phyloP scores from a whole-genome alignment of 2,329 filamentous ascomycete species.

The Zymoseptoria pseudotritici region DNA sequence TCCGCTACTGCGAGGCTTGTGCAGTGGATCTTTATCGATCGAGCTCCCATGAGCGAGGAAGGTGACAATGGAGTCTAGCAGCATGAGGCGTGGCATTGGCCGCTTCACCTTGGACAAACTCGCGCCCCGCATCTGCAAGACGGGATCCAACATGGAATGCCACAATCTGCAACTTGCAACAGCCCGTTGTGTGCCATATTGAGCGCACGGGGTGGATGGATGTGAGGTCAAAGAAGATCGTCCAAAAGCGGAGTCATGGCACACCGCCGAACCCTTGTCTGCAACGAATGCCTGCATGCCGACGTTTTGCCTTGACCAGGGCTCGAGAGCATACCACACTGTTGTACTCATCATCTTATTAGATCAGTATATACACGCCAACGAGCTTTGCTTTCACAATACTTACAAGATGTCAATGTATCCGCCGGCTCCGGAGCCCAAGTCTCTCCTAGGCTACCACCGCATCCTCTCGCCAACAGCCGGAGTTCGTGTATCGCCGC shows the following conservation, averaged over 20 bases:
- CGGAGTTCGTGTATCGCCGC: slow-evolving; percentile 45
- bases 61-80: no score
- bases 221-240: neutral
- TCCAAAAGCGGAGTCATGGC: neutral
- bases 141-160: no score
- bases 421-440: slow-evolving; percentile 24
- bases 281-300: neutral
- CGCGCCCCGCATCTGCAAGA: no score
- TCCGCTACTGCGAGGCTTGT: no score
- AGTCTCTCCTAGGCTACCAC: slow-evolving; percentile 43
- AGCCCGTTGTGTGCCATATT: neutral
- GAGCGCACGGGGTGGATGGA: neutral
- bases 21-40: no score
- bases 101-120: no score
- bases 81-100: no score
- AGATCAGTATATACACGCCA: neutral
- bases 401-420: slow-evolving; percentile 6
- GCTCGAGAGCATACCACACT: neutral
- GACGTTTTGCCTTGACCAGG: neutral
- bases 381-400: neutral
- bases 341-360: neutral
- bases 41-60: no score
- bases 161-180: neutral
- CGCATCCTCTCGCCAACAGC: slow-evolving; percentile 45
- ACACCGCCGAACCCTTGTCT: neutral